Base-by-base conservation (phyloP, 495 filamentous ascomycete genomes). In the Hypoxylon crocopeplum region DNA sequence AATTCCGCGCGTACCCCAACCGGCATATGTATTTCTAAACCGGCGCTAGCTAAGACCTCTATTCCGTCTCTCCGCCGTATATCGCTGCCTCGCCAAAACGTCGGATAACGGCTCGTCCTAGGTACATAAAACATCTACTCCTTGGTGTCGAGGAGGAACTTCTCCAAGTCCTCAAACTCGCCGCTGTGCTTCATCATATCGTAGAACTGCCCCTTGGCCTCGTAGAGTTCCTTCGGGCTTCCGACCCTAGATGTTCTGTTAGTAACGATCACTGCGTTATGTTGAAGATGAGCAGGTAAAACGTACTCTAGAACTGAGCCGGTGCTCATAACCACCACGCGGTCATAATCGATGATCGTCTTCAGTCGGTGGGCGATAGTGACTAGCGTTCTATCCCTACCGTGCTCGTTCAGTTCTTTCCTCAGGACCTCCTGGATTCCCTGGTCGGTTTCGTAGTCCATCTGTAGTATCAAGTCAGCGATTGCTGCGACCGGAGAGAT, bases 381-480 rank as follows among this genome's bases (percentile, higher is more conserved):
- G n/a, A 85, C 69, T 3, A 85, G 60, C 19, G 81, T 84, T 30
- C 76, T 74, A 5, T 78, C 74, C 17, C 66, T 49, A 7, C 66
- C 69, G 12, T 65, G 53, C 38, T 74, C 62, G 12, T 77, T 61
- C 11, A 79, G 53, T 27, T 78, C 72, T 4, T 69, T 64, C 1
- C 75, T 66, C 24, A 85, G 59, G 1, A 82, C 72, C 4, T 67
- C 62, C 63, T 82, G 80, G 45, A 85, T 80, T 17, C 74, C 72
- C 44, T 72, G 68, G 49, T 84, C 82, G 15, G 82, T 84, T 54
- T 82, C 76, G 24, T 77, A 77, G 48, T 85, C 82, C 55, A 85
- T 82, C 61, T 64, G 15, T 7, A 19, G 13, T 10, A 42, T n/a
- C 7, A 42, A 11, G 25, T 64, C 22, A 55, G 49, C 39, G 15